A percentile compares a stretch with the other conserved stretches of the same genome.
phyloP scores from a whole-genome alignment of 2,329 filamentous ascomycete genomes.

The Fusarium devonianum region DNA sequence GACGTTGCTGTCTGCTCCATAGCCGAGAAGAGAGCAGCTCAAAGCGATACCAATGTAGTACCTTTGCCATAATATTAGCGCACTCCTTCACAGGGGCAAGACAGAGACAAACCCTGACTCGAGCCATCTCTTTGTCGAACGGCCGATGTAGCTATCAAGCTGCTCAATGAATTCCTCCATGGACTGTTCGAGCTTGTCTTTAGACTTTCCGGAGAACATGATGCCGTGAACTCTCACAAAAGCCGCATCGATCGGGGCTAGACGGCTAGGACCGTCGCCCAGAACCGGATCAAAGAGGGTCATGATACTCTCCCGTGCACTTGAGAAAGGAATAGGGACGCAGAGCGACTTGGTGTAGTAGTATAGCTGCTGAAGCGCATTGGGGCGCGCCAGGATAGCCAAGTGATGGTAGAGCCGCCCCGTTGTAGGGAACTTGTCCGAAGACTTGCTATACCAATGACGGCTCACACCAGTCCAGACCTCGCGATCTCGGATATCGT shows the following conservation, averaged over 20 bases:
- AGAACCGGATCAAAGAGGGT: conserved; percentile 71
- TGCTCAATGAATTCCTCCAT: conserved; percentile 58
- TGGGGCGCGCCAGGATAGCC: conserved; percentile 77
- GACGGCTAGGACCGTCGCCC: conserved; percentile 45
- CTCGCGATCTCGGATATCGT: conserved; percentile 76
- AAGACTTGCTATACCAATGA: conserved; percentile 85
- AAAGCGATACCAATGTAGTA: conserved; percentile 46
- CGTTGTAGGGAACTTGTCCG: conserved; percentile 75
- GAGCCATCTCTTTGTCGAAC: conserved; percentile 59
- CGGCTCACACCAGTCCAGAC: conserved; percentile 82
- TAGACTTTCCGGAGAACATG: conserved; percentile 62
- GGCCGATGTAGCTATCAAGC: conserved; percentile 65
- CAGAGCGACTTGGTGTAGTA: conserved; percentile 76
- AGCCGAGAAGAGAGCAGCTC: conserved; percentile 46
- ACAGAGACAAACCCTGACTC: conserved; percentile 50
- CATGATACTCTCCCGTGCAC: conserved; percentile 73
- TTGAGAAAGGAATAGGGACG: conserved; percentile 70
- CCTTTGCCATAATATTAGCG: conserved; percentile 27
- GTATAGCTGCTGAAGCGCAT: conserved; percentile 74
- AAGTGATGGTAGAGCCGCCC: conserved; percentile 89
- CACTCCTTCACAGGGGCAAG: background rate
- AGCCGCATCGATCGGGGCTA: conserved; percentile 57
- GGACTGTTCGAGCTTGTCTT: conserved; percentile 55
- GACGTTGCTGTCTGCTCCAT: conserved; percentile 52
- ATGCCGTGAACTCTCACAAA: conserved; percentile 72